A percentile compares a stretch with the other conserved stretches of the same genome.
These are phyloP conservation scores for Onygena corvina DNA, from an alignment of 2,329 filamentous ascomycete genomes.

Conservation along the genomic window DNA sequence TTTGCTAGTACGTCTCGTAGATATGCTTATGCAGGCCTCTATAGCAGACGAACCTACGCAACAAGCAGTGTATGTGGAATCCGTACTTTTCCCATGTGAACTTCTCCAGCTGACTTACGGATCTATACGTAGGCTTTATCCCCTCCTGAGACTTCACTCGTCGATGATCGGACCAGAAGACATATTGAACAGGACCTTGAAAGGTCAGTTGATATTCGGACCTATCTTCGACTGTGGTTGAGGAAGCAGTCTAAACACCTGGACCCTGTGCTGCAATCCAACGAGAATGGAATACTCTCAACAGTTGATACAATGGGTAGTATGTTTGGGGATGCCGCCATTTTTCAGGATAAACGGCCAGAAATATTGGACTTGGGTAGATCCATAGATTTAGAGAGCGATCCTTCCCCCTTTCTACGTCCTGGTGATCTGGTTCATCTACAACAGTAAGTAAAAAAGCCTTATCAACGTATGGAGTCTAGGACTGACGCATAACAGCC, in stretches of 20 bases:
- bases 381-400: constrained; percentile 18
- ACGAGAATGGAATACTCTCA: neutral
- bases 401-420: constrained; percentile 25
- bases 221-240: constrained; percentile 34
- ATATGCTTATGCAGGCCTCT: too few relatives aligned
- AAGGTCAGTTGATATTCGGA: constrained; percentile 28
- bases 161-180: neutral
- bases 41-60: neutral
- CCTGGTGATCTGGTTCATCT: constrained; percentile 33
- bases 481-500: constrained; percentile 14
- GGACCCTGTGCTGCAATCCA: neutral
- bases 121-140: neutral
- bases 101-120: neutral
- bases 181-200: constrained; percentile 24
- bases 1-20: too few relatives aligned
- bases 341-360: constrained; percentile 4
- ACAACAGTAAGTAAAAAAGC: constrained; percentile 20
- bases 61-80: neutral
- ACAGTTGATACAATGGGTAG: constrained; percentile 6
- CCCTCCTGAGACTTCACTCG: neutral
- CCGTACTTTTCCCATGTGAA: too few relatives aligned
- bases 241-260: constrained; percentile 1
- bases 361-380: constrained; percentile 8
- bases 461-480: constrained; percentile 10
- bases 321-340: constrained; percentile 14